Base-by-base conservation (phyloP, 768 basidiomycete genomes). In the Auriculariales sp. region DNA sequence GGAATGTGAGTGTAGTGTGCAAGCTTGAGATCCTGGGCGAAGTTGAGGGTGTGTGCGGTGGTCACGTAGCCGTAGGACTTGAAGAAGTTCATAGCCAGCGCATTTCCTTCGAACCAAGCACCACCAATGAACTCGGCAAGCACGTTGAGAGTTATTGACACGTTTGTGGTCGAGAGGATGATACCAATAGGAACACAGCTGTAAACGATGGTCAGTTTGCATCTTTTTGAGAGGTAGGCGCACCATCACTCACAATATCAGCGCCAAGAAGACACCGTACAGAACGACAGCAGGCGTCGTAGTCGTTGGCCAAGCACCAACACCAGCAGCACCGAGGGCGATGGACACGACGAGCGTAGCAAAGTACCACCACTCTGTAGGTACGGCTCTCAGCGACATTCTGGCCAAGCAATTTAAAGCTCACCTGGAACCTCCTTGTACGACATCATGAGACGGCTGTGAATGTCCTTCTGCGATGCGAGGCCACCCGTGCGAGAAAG, bases 401-500 rank as follows among this genome's bases (percentile, higher is more conserved):
- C 31, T 32, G n/a, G n/a, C n/a, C 31, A 7, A 32, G 31, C 31
- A 32, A 55, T 44, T 35, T 27, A 63, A 54, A 55, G 81, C 81
- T 66, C 39, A 44, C 39, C 39, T 10, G 39, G 39, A 57, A 59
- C 54, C 61, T 69, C 51, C 28, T 46, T 47, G 50, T 54, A 54
- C 22, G 42, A 45, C 19, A 44, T 30, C 53, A 51, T 61, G 28
- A 60, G 50, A 35, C 59, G 52, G 32, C 54, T 54, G 52, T 61
- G 60, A 34, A 60, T 53, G 50, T 61, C 60, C 27, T 57, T 56
- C 47, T 35, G 42, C 48, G 52, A 31, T 47, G 54, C 54, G 50
- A 49, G 32, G 50, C 49, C 48, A 30, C 44, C n/a, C n/a, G n/a
- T n/a, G 42, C 39, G 77, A 62, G 28, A 75, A 71, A 49, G 66